These are phyloP conservation scores for Penstemon eatonii DNA, from an alignment of 257 asterid species.

Conservation along the genomic window DNA sequence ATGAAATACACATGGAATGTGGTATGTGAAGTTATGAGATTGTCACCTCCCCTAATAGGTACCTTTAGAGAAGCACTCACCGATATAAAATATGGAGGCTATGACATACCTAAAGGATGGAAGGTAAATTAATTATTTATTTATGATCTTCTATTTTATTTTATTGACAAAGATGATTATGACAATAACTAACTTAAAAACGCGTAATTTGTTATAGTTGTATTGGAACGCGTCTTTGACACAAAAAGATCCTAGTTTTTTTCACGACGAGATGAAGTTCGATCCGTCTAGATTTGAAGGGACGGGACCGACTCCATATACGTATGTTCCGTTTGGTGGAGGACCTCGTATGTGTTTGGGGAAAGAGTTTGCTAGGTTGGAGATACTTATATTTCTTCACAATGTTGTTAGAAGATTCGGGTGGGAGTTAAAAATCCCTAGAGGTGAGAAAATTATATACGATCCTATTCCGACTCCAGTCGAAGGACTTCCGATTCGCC, in stretches of 20 bases:
- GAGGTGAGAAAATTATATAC: conserved; percentile 35
- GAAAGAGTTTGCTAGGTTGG: conserved; percentile 48
- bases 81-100: conserved; percentile 49
- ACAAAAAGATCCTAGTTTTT: conserved; percentile 39
- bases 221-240: conserved; percentile 43
- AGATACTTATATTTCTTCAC: conserved; percentile 44
- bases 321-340: conserved; percentile 57
- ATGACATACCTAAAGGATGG: conserved; percentile 65
- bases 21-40: conserved; percentile 47
- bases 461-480: conserved; percentile 40
- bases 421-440: conserved; percentile 37
- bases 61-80: conserved; percentile 50
- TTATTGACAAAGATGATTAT: background rate
- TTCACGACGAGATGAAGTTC: conserved; percentile 32
- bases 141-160: no score
- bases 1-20: conserved; percentile 70
- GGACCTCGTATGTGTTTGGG: conserved; percentile 59
- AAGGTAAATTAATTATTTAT: conserved; percentile 33
- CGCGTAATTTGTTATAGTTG: conserved; percentile 30
- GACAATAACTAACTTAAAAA: background rate
- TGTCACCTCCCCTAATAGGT: conserved; percentile 49
- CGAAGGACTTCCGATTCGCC: conserved; percentile 41
- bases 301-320: conserved; percentile 36
- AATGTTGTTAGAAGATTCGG: conserved; percentile 34
- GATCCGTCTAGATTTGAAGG: conserved; percentile 51